Base-by-base conservation (phyloP, 495 filamentous ascomycete genomes). In the Thermothielavioides terrestris region DNA sequence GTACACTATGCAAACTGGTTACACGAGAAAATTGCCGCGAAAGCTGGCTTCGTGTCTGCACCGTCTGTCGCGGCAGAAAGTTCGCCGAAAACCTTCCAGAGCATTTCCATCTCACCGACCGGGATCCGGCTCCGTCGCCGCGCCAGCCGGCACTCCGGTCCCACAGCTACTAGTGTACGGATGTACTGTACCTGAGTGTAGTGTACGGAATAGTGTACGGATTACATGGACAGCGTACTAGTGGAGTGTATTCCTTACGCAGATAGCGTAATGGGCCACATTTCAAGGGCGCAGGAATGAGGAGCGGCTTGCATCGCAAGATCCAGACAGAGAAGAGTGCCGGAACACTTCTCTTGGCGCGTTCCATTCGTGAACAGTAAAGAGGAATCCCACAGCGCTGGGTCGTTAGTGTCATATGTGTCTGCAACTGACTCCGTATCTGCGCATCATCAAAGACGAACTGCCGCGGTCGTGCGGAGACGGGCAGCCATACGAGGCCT, bases 221-320 rank as follows among this genome's bases (percentile, higher is more conserved):
- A n/a, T n/a, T n/a, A n/a, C n/a, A n/a, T n/a, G n/a, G n/a, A n/a
- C n/a, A n/a, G n/a, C n/a, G n/a, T n/a, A n/a, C n/a, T n/a, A n/a
- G n/a, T n/a, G n/a, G n/a, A n/a, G n/a, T n/a, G n/a, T n/a, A n/a
- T n/a, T n/a, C n/a, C n/a, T n/a, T n/a, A n/a, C n/a, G n/a, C n/a
- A n/a, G n/a, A n/a, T n/a, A n/a, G n/a, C n/a, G 34, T 7, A 21
- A 42, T 45, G 53, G 47, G 37, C 37, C 43, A 28, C 41, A 46
- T 45, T 46, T 54, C 53, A 55, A 47, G 53, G 38, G 46, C 5
- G 32, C 46, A 49, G 20, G 52, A 45, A 18, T 22, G 12, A 28
- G 18, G 3, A 17, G n/a, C 21, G 51, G 40, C 51, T 30, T 42
- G 44, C 17, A 30, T 36, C 43, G 45, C 21, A 7, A 21, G 34